Evolutionary conservation across 2,329 filamentous ascomycete genomes (phyloP), one percentile per base, ranked within the genome.

Genomic region (Penicillium verrucosum): DNA sequence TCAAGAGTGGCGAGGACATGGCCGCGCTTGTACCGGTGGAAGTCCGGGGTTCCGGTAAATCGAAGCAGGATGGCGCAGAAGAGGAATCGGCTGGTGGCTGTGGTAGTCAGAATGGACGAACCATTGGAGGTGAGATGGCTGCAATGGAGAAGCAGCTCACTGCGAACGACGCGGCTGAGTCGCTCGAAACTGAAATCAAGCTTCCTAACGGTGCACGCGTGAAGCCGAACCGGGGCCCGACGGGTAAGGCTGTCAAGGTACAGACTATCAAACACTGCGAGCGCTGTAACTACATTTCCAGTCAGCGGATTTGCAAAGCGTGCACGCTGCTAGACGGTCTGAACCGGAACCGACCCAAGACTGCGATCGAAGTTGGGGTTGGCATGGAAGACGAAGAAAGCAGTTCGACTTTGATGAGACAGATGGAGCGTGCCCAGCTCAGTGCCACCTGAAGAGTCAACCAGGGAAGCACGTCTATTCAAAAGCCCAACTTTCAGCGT

Each of bases 1-100:
- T 99, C 29, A 83, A 89, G 56, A 97, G 92, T 69, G 94, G 94
- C 37, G 93, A 97, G 73, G 94, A 97, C 63, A 96, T 99, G 90
- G 93, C 92, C 10, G 86, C 85, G 56, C 78, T 97, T n/a, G 89
- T 94, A 0, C 89, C 89, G 0, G 80, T 80, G 14, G 81, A 83
- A 54, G 73, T 82, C 27, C 78, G 78, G 23, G 58, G 54, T 16
- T 51, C 61, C 7, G 68, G 61, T 48, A 60, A 60, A 36, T 55
- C 56, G 29, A 58, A 61, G 34, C 57, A 65, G 7, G 68, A 60
- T 63, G 71, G 41, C 43, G 70, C 72, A 3, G 76, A 78, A 48
- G 86, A 87, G 23, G 83, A 73, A 44, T 60, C 71, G 4, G 77
- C 80, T 40, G 89, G 88, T 29, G 90, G 91, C 0, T 96, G 92